Evolutionary conservation across 2,329 filamentous ascomycete species (phyloP), one percentile per base, ranked within the genome.

Genomic region (Colletotrichum cereale): DNA sequence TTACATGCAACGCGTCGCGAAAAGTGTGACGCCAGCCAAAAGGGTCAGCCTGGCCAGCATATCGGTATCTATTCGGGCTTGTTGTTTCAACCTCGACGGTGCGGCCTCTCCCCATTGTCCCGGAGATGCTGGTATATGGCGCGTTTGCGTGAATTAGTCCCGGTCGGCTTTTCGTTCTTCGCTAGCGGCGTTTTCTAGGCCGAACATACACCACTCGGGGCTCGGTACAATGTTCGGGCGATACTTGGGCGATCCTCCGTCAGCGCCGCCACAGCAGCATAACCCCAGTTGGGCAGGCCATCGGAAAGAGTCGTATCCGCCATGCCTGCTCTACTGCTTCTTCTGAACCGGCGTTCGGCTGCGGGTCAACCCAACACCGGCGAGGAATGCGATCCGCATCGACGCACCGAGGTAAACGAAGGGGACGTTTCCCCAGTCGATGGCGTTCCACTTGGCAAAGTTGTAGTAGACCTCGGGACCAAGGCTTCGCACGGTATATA

Each of bases 351-450:
- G 34, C 31, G 42, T 60, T 24, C 40, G 55, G 47, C 58, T 58
- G 18, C 72, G 53, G 21, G 79, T 77, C 73, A 91, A 71, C 0
- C 90, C 90, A 42, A 92, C 76, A 0, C 88, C 89, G 3, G 82
- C 76, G 72, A 92, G 76, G 72, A 92, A 93, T 10, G 87, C 87
- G 5, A 88, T 78, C 57, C 91, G 81, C 86, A 91, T 84, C 0
- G 81, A 78, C 3, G 90, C 90, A 4, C 91, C 90, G 5, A 89
- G 80, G 78, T 93, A 93, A 36, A 94, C 91, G 80, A 92, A 93
- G 0, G 86, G 87, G 21, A 93, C 86, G 76, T 92, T 93, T 1
- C 91, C 92, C 85, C 86, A 88, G 74, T 90, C 89, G 73, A 92
- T 91, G 16, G 85, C 84, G 79, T 92, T 93, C 92, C 91, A 94